These are phyloP conservation scores for Tulasnella sp. DNA, from an alignment of 768 basidiomycete genomes.

Conservation along the genomic window DNA sequence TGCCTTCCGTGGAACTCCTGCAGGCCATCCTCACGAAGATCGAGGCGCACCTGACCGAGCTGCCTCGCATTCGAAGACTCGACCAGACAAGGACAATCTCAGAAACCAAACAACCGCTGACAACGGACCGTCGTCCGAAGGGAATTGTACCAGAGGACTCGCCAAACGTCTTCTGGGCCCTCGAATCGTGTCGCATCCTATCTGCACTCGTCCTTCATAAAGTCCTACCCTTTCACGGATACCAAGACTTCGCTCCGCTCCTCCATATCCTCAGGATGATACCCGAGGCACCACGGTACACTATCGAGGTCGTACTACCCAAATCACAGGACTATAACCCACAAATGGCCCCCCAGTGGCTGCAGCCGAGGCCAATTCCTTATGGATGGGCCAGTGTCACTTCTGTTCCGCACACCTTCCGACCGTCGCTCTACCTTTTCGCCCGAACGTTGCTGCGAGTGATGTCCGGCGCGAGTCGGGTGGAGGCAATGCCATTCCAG, in stretches of 20 bases:
- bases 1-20: neutral
- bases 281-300: neutral
- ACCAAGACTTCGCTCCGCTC: neutral
- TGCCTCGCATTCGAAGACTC: neutral
- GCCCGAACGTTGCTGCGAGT: neutral
- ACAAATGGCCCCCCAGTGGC: neutral
- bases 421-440: neutral
- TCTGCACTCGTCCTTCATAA: constrained; percentile 5
- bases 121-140: too few species aligned
- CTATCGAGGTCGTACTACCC: neutral
- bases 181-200: neutral
- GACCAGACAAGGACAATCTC: too few species aligned
- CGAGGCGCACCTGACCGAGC: neutral
- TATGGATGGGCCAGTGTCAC: neutral
- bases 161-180: neutral
- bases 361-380: neutral
- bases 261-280: neutral
- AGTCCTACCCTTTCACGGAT: neutral
- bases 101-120: too few species aligned
- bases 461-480: neutral
- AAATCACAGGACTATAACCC: neutral
- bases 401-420: neutral
- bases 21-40: neutral
- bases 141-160: neutral
- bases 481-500: neutral